These are phyloP conservation scores for Scutellaria galericulata DNA, from an alignment of 257 asterid genomes.

Conservation along the genomic window DNA sequence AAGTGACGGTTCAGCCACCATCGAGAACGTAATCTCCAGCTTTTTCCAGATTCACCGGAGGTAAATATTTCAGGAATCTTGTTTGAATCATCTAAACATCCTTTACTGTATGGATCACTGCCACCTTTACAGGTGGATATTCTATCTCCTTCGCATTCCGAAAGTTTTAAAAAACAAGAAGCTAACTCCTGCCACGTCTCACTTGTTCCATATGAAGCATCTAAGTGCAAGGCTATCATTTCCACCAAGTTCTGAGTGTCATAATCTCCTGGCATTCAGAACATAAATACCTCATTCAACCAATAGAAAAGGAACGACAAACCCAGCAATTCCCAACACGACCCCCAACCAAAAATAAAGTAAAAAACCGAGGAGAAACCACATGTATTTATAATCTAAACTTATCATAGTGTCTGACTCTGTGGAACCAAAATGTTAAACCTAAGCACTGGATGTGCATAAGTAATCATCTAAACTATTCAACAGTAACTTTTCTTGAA, in stretches of 20 bases:
- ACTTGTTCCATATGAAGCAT: slow-evolving; percentile 60
- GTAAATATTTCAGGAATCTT: slow-evolving; percentile 63
- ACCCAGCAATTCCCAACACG: neutral
- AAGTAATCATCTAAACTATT: neutral
- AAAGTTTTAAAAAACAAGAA: slow-evolving; percentile 65
- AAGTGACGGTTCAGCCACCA: slow-evolving; percentile 93
- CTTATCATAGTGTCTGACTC: neutral
- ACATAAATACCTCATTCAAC: slow-evolving; percentile 20
- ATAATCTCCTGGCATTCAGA: slow-evolving; percentile 60
- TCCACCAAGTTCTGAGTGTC: slow-evolving; percentile 65
- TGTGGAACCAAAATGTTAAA: slow-evolving; percentile 1
- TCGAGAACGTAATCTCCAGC: slow-evolving; percentile 79
- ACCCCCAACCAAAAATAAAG: neutral
- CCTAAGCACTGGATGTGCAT: neutral
- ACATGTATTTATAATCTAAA: neutral
- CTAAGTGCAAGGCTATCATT: slow-evolving; percentile 84
- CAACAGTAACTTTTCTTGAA: neutral
- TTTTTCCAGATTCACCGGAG: slow-evolving; percentile 45
- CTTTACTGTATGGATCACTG: slow-evolving; percentile 36
- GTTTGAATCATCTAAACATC: slow-evolving; percentile 35
- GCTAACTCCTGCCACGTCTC: slow-evolving; percentile 78
- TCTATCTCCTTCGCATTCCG: slow-evolving; percentile 67
- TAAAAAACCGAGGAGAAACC: neutral
- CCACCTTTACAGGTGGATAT: slow-evolving; percentile 48
- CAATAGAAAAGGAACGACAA: neutral